Evolutionary conservation across 306 rosid genomes (phyloP).

Genomic region (Parietaria judaica): DNA sequence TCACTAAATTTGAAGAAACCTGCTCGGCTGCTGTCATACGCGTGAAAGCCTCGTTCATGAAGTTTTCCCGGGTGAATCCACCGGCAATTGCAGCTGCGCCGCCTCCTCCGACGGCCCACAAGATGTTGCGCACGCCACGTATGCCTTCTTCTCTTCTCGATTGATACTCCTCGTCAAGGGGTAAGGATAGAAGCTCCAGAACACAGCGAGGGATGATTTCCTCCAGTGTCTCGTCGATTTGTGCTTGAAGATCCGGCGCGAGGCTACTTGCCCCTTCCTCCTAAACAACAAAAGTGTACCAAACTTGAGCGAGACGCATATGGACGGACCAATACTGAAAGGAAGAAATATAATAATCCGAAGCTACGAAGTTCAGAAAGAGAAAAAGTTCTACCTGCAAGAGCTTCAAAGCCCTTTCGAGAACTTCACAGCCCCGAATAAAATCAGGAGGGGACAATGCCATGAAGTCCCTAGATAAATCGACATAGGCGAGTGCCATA

Average conservation of each 20-base stretch:
- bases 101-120: conserved; percentile 98
- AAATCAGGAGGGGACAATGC: conserved; percentile 72
- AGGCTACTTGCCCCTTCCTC: conserved; percentile 97
- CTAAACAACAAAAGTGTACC: conserved; percentile 25
- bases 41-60: conserved; percentile 72
- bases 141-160: conserved; percentile 79
- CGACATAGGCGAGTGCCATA: conserved; percentile 82
- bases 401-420: conserved; percentile 91
- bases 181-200: conserved; percentile 81
- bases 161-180: conserved; percentile 52
- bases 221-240: conserved; percentile 90
- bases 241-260: conserved; percentile 87
- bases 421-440: conserved; percentile 70
- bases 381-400: conserved; percentile 48
- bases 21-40: conserved; percentile 93
- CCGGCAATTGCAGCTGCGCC: conserved; percentile 96
- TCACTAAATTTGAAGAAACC: conserved; percentile 18
- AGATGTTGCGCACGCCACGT: conserved; percentile 77
- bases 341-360: not conserved
- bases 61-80: conserved; percentile 83
- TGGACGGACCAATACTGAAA: no score
- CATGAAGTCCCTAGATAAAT: conserved; percentile 88
- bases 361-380: not conserved
- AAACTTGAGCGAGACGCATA: not conserved
- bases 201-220: conserved; percentile 89